Evolutionary conservation across 148 eudicot genomes (phyloP).

Genomic region (Drosera capensis): DNA sequence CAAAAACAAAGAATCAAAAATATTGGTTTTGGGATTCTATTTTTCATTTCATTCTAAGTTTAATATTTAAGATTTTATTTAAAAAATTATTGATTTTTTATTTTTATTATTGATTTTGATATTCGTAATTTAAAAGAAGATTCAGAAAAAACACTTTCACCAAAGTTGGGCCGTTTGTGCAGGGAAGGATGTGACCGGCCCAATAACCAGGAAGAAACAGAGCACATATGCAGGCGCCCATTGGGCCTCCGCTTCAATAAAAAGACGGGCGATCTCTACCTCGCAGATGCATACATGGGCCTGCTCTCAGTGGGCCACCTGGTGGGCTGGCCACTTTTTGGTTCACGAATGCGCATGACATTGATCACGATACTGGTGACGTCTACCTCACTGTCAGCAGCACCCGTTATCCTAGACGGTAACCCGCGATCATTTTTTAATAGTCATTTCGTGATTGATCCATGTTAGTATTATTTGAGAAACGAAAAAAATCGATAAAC

Average conservation of each 20-base stretch:
- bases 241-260: conserved; percentile 52
- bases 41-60: too few relatives aligned
- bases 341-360: conserved; percentile 59
- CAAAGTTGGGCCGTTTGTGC: background rate
- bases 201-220: conserved; percentile 25
- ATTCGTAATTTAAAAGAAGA: too few relatives aligned
- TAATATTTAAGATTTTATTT: too few relatives aligned
- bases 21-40: too few relatives aligned
- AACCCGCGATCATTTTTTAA: background rate
- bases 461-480: too few relatives aligned
- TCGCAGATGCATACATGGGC: conserved; percentile 82
- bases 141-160: background rate
- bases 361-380: conserved; percentile 35
- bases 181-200: conserved; percentile 29
- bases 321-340: conserved; percentile 52
- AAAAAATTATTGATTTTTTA: too few relatives aligned
- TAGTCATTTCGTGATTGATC: too few relatives aligned
- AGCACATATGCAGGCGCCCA: conserved; percentile 70
- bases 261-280: conserved; percentile 52
- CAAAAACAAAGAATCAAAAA: too few relatives aligned
- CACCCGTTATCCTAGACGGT: conserved; percentile 44
- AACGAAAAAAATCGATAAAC: too few relatives aligned
- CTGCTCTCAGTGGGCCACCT: conserved; percentile 53
- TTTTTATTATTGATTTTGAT: too few relatives aligned
- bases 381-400: conserved; percentile 81